phyloP scores from a whole-genome alignment of 495 filamentous ascomycete species.

The Glonium stellatum region DNA sequence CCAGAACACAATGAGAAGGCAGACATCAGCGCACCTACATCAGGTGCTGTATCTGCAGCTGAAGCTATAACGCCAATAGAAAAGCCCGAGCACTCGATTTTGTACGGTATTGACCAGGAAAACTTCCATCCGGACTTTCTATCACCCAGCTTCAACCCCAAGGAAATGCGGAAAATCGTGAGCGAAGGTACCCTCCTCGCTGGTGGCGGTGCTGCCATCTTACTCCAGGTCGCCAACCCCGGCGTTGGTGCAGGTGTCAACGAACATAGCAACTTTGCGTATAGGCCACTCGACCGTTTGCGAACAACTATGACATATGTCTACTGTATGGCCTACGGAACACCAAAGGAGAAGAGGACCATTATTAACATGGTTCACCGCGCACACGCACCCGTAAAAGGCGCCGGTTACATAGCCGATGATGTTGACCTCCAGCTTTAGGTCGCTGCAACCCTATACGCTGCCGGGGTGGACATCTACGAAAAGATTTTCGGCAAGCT shows the following conservation, averaged over 20 bases:
- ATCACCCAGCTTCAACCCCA: constrained; percentile 24
- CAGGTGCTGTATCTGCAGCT: background rate
- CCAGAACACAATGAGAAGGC: background rate
- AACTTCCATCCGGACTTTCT: constrained; percentile 1
- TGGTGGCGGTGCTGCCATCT: constrained; percentile 37
- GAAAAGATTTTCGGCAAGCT: constrained; percentile 35
- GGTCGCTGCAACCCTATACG: constrained; percentile 42
- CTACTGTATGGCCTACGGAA: constrained; percentile 41
- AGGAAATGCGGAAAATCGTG: constrained; percentile 35
- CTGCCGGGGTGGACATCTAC: constrained; percentile 35
- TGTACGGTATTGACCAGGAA: background rate
- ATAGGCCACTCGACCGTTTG: constrained; percentile 39
- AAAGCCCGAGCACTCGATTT: background rate
- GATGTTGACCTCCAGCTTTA: constrained; percentile 39
- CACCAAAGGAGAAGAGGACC: constrained; percentile 32
- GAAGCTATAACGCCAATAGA: background rate
- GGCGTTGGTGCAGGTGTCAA: constrained; percentile 29
- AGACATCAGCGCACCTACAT: background rate
- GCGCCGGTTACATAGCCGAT: constrained; percentile 33
- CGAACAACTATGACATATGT: constrained; percentile 42
- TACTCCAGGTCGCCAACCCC: constrained; percentile 40
- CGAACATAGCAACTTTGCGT: constrained; percentile 40
- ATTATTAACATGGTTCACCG: constrained; percentile 38
- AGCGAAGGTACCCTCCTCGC: constrained; percentile 38
- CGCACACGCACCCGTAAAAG: constrained; percentile 35